Conservation (phyloP, 345 rosid species). For the Ailanthus altissimus region DNA sequence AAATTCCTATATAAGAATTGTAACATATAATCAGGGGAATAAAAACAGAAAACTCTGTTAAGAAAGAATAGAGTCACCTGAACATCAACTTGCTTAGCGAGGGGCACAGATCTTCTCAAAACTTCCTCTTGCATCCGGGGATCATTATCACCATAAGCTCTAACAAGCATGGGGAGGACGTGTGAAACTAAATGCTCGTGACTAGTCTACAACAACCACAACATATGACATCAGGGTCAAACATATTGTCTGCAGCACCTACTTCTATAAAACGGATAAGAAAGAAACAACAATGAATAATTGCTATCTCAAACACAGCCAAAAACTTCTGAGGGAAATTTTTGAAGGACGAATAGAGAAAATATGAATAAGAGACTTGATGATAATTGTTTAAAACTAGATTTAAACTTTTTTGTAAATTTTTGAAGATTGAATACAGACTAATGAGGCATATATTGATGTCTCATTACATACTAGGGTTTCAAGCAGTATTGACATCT, state of each 20-base stretch:
- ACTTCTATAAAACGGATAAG: not conserved
- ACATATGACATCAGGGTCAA: constrained; percentile 21
- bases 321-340: not conserved
- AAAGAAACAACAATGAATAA: not conserved
- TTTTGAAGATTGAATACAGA: too few species aligned
- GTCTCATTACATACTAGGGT: too few species aligned
- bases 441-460: too few species aligned
- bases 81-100: constrained; percentile 81
- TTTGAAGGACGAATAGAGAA: not conserved
- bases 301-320: not conserved
- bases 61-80: constrained; percentile 52
- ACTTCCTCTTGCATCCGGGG: constrained; percentile 96
- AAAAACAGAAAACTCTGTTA: not conserved
- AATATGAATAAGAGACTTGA: not conserved
- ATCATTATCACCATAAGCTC: constrained; percentile 93
- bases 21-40: too few species aligned
- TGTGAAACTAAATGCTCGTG: constrained; percentile 65
- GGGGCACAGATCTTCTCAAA: constrained; percentile 64
- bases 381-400: not conserved
- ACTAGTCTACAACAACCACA: constrained; percentile 57
- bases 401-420: too few species aligned
- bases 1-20: too few species aligned
- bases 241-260: not conserved
- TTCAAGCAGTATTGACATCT: too few species aligned
- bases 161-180: constrained; percentile 82